Evolutionary conservation across 2,329 filamentous ascomycete genomes (phyloP).

Genomic region (Exophiala spinifera): DNA sequence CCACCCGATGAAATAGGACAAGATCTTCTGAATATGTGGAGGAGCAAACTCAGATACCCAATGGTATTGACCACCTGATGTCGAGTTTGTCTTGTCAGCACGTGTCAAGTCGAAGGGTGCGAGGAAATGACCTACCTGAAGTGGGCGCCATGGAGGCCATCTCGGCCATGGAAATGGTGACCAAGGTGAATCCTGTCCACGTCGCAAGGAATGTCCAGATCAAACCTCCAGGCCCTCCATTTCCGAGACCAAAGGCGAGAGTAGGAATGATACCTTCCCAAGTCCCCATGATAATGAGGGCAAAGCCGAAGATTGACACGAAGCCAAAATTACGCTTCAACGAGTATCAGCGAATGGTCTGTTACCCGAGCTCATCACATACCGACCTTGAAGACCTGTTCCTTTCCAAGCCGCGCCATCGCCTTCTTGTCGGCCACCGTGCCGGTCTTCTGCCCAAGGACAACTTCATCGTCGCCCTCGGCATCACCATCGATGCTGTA

Average conservation of each 20-base stretch:
- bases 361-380: not conserved
- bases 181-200: constrained; percentile 43
- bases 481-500: constrained; percentile 10
- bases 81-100: constrained; percentile 6
- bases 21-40: constrained; percentile 30
- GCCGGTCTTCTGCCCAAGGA: constrained; percentile 21
- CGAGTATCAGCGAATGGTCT: not conserved
- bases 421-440: constrained; percentile 15
- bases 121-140: constrained; percentile 34
- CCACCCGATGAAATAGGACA: constrained; percentile 28
- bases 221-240: constrained; percentile 53
- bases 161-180: constrained; percentile 47
- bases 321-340: constrained; percentile 47
- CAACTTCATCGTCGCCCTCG: constrained; percentile 15
- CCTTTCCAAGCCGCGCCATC: constrained; percentile 34
- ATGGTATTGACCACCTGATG: constrained; percentile 51
- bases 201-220: constrained; percentile 52
- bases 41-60: constrained; percentile 58
- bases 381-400: constrained; percentile 38
- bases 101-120: not conserved
- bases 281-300: constrained; percentile 42
- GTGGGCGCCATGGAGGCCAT: constrained; percentile 45
- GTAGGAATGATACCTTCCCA: constrained; percentile 45
- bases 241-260: constrained; percentile 32
- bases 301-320: constrained; percentile 46